Evolutionary conservation across 2,329 filamentous ascomycete species (phyloP).

Genomic region (Penicillium brevicompactum): DNA sequence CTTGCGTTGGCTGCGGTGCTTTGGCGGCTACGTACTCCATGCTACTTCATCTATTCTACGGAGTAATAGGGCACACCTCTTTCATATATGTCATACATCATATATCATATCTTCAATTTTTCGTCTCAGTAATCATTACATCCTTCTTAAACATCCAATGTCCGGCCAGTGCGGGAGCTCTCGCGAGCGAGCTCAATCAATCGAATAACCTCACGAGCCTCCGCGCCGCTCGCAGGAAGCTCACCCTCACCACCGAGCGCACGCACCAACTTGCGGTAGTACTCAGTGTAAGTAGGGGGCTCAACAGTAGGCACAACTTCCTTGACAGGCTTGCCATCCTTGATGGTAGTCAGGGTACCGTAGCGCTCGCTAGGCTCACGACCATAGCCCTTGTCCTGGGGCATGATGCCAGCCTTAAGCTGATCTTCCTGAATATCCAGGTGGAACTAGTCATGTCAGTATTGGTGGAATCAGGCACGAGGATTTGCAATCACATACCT

Average conservation of each 20-base stretch:
- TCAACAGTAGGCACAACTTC: slow-evolving; percentile 60
- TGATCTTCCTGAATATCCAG: slow-evolving; percentile 78
- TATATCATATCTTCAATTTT: neutral
- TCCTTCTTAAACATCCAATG: slow-evolving; percentile 40
- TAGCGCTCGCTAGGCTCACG: slow-evolving; percentile 61
- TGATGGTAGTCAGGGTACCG: slow-evolving; percentile 60
- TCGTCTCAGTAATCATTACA: slow-evolving; percentile 13
- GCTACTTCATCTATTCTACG: neutral
- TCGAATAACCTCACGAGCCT: slow-evolving; percentile 56
- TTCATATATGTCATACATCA: neutral
- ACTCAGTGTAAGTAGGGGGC: slow-evolving; percentile 68
- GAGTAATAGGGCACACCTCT: neutral
- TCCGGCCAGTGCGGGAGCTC: slow-evolving; percentile 56
- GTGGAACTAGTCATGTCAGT: slow-evolving; percentile 40
- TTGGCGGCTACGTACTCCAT: neutral
- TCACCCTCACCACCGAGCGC: slow-evolving; percentile 56
- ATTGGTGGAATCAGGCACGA: too few species aligned
- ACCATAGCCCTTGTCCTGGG: slow-evolving; percentile 66
- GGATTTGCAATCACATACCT: slow-evolving; percentile 48
- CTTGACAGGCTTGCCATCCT: slow-evolving; percentile 55
- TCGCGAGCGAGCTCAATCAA: slow-evolving; percentile 59
- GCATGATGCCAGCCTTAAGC: slow-evolving; percentile 64
- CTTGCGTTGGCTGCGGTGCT: neutral
- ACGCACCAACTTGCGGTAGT: slow-evolving; percentile 61
- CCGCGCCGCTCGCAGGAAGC: slow-evolving; percentile 57